Conservation (phyloP, 495 filamentous ascomycete genomes). For the Tuber calosporum region DNA sequence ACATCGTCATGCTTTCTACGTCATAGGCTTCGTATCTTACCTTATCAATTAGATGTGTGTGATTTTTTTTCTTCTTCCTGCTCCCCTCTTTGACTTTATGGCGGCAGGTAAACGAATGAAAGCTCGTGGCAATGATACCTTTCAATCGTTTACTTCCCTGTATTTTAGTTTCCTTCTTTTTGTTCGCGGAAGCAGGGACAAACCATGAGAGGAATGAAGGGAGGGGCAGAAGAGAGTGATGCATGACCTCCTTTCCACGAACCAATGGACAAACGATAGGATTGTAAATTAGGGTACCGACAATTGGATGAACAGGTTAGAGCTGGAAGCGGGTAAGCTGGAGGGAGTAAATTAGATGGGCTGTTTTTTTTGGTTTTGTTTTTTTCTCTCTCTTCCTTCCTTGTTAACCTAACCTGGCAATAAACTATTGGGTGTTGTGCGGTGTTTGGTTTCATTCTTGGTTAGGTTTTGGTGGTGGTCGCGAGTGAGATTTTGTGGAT, state of each 20-base stretch:
- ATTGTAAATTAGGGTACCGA: background rate
- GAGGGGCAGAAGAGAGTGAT: background rate
- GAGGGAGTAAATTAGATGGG: background rate
- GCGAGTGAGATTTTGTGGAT: conserved; percentile 2
- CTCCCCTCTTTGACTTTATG: background rate
- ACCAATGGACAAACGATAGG: background rate
- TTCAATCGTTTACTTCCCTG: background rate
- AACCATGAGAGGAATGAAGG: background rate
- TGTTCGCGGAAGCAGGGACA: background rate
- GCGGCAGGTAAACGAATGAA: background rate
- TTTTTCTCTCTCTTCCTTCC: background rate
- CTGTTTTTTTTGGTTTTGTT: background rate
- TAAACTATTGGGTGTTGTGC: background rate
- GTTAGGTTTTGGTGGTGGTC: background rate
- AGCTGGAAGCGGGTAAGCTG: background rate
- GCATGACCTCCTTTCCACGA: background rate
- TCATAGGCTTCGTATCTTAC: background rate
- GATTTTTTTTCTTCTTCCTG: background rate
- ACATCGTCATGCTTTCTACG: background rate
- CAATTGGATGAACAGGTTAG: background rate
- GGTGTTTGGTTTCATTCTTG: background rate
- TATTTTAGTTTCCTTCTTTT: conserved; percentile 1
- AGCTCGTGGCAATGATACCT: background rate
- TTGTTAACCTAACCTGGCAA: background rate
- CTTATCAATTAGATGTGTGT: conserved; percentile 4